Evolutionary conservation across 2,329 filamentous ascomycete species (phyloP), one percentile per base, ranked within the genome.

Genomic region (Pseudocercospora fuligena): DNA sequence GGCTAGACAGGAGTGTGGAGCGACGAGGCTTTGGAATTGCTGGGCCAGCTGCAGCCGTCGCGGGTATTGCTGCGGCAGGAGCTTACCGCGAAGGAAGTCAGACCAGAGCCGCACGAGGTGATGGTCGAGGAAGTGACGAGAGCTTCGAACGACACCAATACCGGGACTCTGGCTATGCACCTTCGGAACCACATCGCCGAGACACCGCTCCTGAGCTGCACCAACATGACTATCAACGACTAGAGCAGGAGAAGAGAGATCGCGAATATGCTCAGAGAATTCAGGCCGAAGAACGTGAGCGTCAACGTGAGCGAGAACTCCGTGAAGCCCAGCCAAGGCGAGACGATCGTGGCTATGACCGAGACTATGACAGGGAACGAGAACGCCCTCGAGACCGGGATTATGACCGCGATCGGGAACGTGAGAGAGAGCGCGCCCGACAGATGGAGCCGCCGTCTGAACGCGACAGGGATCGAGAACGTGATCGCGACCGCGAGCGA

Each of bases 11-110:
- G 33, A 80, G 82, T 36, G 79, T 85, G 3, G 78, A 80, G 29
- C 73, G 78, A 5, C 78, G 83, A 63, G 83, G 83, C 6, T 85
- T 85, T 65, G 83, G 83, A 61, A 83, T 84, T 21, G 56, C 56
- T 14, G 12, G n/a, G 21, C 27, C 31, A 21, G 31, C 56, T 43
- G 56, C 33, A 29, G 56, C 31, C 31, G 56, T 25, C 19, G 53
- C 53, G n/a, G 53, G 23, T 16, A 16, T 33, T 33, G 25, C 53
- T 33, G 56, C 31, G 29, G 60, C 67, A n/a, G 53, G 65, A 9
- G 66, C 68, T 31, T 60, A 64, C 25, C 61, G 69, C 46, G 58
- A 60, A 33, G 69, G 70, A 19, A 71, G 69, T 43, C 67, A 73
- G 75, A 67, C 70, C 49, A 62, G 73, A 63, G 16, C 36, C 27